Evolutionary conservation across 306 rosid species (phyloP).

Genomic region (Pueraria montana): DNA sequence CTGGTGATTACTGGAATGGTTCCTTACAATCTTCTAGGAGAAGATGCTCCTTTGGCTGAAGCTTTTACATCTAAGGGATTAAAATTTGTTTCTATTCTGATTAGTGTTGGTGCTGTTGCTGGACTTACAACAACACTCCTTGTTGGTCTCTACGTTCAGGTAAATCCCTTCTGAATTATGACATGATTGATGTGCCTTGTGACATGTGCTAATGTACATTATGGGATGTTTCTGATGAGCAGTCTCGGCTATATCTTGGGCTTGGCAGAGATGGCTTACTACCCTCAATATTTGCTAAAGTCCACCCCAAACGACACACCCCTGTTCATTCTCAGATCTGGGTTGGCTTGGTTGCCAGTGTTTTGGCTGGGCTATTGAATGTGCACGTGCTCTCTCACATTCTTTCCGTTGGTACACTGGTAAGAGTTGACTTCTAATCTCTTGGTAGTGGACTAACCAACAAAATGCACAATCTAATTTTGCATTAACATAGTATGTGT

Average conservation of each 20-base stretch:
- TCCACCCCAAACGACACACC: constrained; percentile 77
- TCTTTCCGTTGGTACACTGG: constrained; percentile 98
- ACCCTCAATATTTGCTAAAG: constrained; percentile 83
- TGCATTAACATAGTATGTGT: background rate
- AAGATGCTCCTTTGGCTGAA: constrained; percentile 96
- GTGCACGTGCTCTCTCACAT: constrained; percentile 85
- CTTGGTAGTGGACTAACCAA: constrained; percentile 26
- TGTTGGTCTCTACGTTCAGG: constrained; percentile 98
- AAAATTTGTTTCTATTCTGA: constrained; percentile 79
- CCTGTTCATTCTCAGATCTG: constrained; percentile 93
- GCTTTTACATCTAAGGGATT: constrained; percentile 95
- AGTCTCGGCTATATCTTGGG: constrained; percentile 98
- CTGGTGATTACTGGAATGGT: constrained; percentile 98
- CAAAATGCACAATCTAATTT: constrained; percentile 38
- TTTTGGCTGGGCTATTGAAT: constrained; percentile 85
- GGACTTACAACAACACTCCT: constrained; percentile 98
- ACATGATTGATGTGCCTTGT: constrained; percentile 50
- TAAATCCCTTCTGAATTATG: constrained; percentile 52
- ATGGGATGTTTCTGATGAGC: constrained; percentile 57
- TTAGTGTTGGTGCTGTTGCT: constrained; percentile 94
- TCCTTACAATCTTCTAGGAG: constrained; percentile 83
- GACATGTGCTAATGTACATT: constrained; percentile 44
- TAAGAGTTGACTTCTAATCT: constrained; percentile 56
- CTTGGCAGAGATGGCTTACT: constrained; percentile 97
- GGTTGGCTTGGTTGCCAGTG: constrained; percentile 88